A percentile compares a stretch with the other conserved stretches of the same genome.
These are phyloP conservation scores for Aspergillus bertholletiae DNA, from an alignment of 495 filamentous ascomycete genomes.

Conservation along the genomic window DNA sequence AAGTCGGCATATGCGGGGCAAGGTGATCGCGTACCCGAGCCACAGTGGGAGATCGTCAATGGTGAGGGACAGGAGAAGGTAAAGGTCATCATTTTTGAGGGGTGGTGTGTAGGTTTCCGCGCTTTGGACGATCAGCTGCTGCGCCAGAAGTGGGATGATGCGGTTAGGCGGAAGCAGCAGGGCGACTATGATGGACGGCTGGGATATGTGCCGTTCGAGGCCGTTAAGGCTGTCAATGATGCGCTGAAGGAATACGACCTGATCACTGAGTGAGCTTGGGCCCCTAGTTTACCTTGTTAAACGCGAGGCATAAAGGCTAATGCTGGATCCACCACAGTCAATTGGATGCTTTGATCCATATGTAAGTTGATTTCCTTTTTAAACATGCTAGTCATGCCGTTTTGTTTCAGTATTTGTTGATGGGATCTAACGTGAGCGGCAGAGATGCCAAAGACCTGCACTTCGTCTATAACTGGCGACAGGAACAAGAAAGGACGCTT, in stretches of 20 bases:
- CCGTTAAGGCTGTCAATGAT: slow-evolving; percentile 71
- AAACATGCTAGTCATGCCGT: not conserved
- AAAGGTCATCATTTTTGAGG: slow-evolving; percentile 75
- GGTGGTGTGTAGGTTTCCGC: slow-evolving; percentile 89
- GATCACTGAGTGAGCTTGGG: slow-evolving; percentile 56
- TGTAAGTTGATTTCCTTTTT: slow-evolving; percentile 48
- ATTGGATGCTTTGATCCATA: slow-evolving; percentile 81
- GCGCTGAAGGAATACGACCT: slow-evolving; percentile 65
- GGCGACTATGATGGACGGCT: slow-evolving; percentile 43
- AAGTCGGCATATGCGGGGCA: slow-evolving; percentile 74
- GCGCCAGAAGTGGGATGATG: slow-evolving; percentile 52
- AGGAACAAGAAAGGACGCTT: slow-evolving; percentile 73
- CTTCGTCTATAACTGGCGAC: slow-evolving; percentile 86
- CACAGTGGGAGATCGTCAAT: slow-evolving; percentile 63
- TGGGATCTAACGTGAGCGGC: not conserved
- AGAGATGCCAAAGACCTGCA: slow-evolving; percentile 71
- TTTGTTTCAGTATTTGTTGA: not conserved
- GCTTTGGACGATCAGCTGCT: slow-evolving; percentile 53
- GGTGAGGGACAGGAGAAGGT: slow-evolving; percentile 45
- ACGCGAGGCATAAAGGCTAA: too few species aligned
- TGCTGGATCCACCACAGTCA: slow-evolving; percentile 39
- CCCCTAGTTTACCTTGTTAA: too few species aligned
- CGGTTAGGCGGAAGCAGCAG: slow-evolving; percentile 42
- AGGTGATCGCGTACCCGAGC: slow-evolving; percentile 68
- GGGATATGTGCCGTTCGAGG: slow-evolving; percentile 58